Evolutionary conservation across 208 protist species (phyloP), one percentile per base, ranked within the genome.

Genomic region (Leptomonas pyrrhocoris): DNA sequence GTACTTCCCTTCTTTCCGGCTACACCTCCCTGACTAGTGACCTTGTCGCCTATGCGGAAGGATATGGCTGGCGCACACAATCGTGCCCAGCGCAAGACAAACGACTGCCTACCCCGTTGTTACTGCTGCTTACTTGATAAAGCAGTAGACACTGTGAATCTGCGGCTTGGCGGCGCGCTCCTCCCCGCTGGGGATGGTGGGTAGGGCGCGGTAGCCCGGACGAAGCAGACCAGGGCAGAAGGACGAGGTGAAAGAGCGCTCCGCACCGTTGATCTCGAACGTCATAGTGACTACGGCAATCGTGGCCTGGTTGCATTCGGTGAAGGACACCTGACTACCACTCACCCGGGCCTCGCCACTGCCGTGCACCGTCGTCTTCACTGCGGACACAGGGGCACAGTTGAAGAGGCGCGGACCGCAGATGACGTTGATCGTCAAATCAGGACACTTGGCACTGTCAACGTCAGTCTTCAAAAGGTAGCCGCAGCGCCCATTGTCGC

Each of bases 401-500:
- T 83, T 80, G 34, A 93, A 72, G 46, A 84, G 79, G 25, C 86
- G 81, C 21, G 88, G 91, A 0, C 91, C 91, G 46, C 79, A 78
- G 63, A 96, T 90, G 57, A 96, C 69, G 45, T 85, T 82, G 53
- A 96, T 38, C 40, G 46, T 83, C 53, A 90, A 45, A 56, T 86
- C 81, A 18, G 81, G 57, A 7, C 59, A 76, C 64, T 76, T 80
- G 18, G 88, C 68, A 1, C 51, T 56, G 38, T 85, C 85, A 27
- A 78, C 54, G 67, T 83, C 73, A 23, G 72, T 91, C 63, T 93
- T 93, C 16, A 96, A 81, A 9, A 96, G 58, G 80, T 96, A 96
- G 27, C 91, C 91, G 64, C 85, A 93, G 30, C 78, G 83, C 25
- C 87, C 91, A 70, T 96, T 96, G 61, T 96, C 88, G 31, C 71